Conservation (phyloP, 139 green algal genomes). For the Chlorella sp. region DNA sequence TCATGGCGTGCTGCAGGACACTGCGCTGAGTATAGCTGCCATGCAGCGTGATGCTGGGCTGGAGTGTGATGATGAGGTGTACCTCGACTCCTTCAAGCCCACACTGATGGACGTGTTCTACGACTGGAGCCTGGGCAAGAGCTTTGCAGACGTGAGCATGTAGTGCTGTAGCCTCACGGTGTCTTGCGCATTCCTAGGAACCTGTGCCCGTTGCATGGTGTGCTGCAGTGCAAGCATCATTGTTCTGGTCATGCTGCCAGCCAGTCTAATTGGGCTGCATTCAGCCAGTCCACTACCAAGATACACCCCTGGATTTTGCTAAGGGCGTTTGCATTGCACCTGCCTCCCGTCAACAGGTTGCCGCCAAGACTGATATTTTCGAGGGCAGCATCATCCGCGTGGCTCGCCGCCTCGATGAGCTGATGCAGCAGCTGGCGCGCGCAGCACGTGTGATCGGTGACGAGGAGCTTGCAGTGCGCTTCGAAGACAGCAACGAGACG, state of each 20-base stretch:
- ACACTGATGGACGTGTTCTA: constrained; percentile 78
- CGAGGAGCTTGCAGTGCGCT: constrained; percentile 56
- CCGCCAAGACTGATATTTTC: no score
- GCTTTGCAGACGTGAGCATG: constrained; percentile 40
- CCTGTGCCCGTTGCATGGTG: not conserved
- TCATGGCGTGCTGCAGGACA: constrained; percentile 39
- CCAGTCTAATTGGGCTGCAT: no score
- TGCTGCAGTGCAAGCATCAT: not conserved
- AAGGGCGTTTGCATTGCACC: not conserved
- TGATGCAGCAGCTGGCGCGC: constrained; percentile 76
- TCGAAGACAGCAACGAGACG: constrained; percentile 55
- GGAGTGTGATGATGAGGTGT: constrained; percentile 66
- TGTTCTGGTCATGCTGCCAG: not conserved
- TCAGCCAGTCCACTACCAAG: no score
- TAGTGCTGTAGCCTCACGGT: constrained; percentile 5
- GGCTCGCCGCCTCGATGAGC: constrained; percentile 81
- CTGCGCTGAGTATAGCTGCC: constrained; percentile 59
- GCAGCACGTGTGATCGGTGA: constrained; percentile 78
- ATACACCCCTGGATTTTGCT: not conserved
- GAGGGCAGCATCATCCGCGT: constrained; percentile 87
- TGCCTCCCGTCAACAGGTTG: no score
- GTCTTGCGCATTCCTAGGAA: not conserved
- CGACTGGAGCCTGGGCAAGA: constrained; percentile 61
- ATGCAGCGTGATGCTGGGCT: constrained; percentile 60
- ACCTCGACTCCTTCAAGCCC: constrained; percentile 64